These are phyloP conservation scores for Rickenella mellea DNA, from an alignment of 768 basidiomycete species.

Conservation along the genomic window DNA sequence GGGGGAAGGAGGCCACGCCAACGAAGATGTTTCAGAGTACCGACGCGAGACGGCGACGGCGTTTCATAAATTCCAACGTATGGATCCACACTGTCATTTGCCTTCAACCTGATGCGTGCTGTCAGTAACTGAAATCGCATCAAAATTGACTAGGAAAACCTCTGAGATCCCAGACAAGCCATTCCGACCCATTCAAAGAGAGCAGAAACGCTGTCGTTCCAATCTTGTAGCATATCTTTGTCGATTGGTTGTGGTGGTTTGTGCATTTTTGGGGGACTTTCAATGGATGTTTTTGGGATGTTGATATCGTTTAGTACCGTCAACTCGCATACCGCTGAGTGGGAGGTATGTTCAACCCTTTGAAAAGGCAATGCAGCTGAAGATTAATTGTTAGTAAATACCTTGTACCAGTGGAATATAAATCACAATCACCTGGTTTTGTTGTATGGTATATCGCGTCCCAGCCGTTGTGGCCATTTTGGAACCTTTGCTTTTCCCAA, in stretches of 20 bases:
- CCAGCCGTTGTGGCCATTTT: constrained; percentile 29
- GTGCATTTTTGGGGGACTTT: too few relatives aligned
- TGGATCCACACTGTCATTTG: constrained; percentile 58
- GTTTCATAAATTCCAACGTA: constrained; percentile 59
- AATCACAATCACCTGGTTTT: too few relatives aligned
- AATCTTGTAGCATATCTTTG: too few relatives aligned
- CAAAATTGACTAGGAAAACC: constrained; percentile 27
- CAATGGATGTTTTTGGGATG: constrained; percentile 31
- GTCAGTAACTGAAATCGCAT: not conserved
- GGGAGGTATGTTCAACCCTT: too few relatives aligned
- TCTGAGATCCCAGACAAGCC: constrained; percentile 55
- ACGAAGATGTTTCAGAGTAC: constrained; percentile 39
- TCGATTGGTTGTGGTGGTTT: constrained; percentile 14
- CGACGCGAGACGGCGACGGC: constrained; percentile 35
- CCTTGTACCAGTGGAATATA: too few relatives aligned
- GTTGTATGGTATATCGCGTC: constrained; percentile 33
- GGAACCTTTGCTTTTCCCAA: constrained; percentile 41
- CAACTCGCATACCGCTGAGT: too few relatives aligned
- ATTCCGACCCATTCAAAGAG: constrained; percentile 72
- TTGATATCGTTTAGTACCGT: constrained; percentile 24
- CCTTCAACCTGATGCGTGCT: constrained; percentile 35
- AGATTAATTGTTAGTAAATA: too few relatives aligned
- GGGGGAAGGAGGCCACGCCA: constrained; percentile 54
- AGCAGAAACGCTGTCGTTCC: constrained; percentile 31
- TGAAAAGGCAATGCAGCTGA: too few relatives aligned